Evolutionary conservation across 345 rosid genomes (phyloP).

Genomic region (Orychophragmus violaceus): DNA sequence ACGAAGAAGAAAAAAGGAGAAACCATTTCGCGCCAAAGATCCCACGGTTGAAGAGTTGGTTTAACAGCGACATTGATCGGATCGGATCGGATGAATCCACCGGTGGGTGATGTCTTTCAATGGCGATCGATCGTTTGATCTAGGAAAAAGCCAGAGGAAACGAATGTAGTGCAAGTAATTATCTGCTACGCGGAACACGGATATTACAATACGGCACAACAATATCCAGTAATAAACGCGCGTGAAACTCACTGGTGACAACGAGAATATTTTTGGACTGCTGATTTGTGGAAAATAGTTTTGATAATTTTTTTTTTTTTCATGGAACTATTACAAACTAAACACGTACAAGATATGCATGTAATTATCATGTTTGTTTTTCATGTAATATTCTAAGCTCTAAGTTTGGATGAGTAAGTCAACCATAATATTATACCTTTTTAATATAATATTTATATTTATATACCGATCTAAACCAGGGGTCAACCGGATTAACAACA

Average conservation of each 20-base stretch:
- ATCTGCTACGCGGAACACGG: constrained; percentile 1
- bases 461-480: no score
- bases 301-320: no score
- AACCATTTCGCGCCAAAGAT: constrained; percentile 77
- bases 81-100: constrained; percentile 5
- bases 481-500: no score
- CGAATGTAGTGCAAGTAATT: neutral
- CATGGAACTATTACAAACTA: no score
- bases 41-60: constrained; percentile 91
- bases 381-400: no score
- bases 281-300: no score
- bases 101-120: neutral
- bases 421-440: no score
- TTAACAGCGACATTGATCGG: constrained; percentile 67
- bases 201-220: neutral
- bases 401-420: no score
- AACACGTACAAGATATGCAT: no score
- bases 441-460: no score
- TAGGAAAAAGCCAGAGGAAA: neutral
- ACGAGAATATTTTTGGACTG: neutral
- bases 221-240: neutral
- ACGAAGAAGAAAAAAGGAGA: neutral
- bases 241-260: neutral
- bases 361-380: no score
- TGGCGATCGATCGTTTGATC: neutral